Base-by-base conservation (phyloP, 2,329 filamentous ascomycete genomes). In the Aaosphaeria pasadenensis region DNA sequence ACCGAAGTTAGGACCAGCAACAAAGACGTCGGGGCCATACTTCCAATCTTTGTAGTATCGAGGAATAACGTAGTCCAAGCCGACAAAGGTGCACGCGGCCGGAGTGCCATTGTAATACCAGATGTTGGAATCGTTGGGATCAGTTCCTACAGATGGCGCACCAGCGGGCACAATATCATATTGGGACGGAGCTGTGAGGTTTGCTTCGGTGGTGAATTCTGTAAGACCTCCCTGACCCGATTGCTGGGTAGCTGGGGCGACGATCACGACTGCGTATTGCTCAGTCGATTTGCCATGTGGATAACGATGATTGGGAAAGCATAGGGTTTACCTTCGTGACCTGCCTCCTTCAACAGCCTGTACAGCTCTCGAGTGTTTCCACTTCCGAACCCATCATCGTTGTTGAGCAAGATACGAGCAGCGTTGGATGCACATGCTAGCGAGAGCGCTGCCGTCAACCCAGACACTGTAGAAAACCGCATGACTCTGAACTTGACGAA, bases 61-160 rank as follows among this genome's bases (percentile, higher is more conserved):
- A 4, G 79, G 79, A 11, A 83, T 68, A 6, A 83, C 76, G 40
- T 78, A 81, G 66, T 83, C 79, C 5, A 83, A 71, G 2, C 74
- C 79, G 5, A 83, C 77, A 48, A 82, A 77, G 1, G 77, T 79
- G 55, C 77, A 79, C 0, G 79, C 75, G 0, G 77, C 78, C 0
- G 81, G 78, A 0, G 80, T 84, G 24, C 80, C 80, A 45, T 83
- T 80, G 64, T 82, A 84, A 58, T 83, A 83, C 78, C 78, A 83
- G 53, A 84, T 80, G 50, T 80, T 73, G 45, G 69, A 68, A 48
- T 83, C 77, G 17, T 63, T 59, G 9, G 78, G 79, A 53, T 82
- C 79, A 11, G 66, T 70, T 41, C 81, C 80, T 28, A 80, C 50
- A 0, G 75, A 74, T 4, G 76, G 76, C 1, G 73, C 67, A 5